Percentiles rank a stretch among this genome's conserved stretches.
These are phyloP conservation scores for Orbilia oligospora DNA, from an alignment of 2,329 filamentous ascomycete species.

Conservation along the genomic window DNA sequence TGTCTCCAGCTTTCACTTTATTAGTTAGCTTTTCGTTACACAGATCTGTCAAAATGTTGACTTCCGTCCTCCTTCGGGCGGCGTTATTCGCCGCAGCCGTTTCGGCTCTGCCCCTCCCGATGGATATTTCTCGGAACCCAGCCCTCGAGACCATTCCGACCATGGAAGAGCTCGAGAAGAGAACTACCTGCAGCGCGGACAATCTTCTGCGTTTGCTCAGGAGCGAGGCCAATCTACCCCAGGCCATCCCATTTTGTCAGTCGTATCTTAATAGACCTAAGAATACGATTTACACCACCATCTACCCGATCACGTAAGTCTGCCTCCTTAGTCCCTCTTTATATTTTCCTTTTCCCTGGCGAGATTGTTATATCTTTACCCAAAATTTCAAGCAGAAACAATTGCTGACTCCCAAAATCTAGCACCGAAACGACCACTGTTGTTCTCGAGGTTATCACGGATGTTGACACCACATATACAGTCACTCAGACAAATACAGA, in stretches of 20 bases:
- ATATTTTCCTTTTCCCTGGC: no score
- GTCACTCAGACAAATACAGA: slow-evolving; percentile 16
- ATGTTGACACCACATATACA: slow-evolving; percentile 24
- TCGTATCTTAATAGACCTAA: slow-evolving; percentile 4
- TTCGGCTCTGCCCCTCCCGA: slow-evolving; percentile 30
- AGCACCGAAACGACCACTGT: slow-evolving; percentile 33
- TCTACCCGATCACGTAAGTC: slow-evolving; percentile 27
- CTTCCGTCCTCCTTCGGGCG: slow-evolving; percentile 18
- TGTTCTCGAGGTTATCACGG: slow-evolving; percentile 21
- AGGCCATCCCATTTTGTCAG: slow-evolving; percentile 32
- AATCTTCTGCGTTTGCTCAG: slow-evolving; percentile 36
- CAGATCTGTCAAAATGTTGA: slow-evolving; percentile 25
- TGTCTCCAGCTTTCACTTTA: background rate
- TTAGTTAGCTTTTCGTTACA: slow-evolving; percentile 13
- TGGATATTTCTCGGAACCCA: slow-evolving; percentile 25
- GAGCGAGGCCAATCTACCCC: slow-evolving; percentile 21
- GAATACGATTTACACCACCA: slow-evolving; percentile 15
- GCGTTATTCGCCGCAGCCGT: slow-evolving; percentile 23
- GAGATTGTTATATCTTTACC: no score
- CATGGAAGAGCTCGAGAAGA: slow-evolving; percentile 17
- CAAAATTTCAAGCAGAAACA: no score
- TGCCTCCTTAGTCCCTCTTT: no score
- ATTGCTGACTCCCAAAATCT: background rate
- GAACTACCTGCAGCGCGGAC: slow-evolving; percentile 25
- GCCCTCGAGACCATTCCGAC: slow-evolving; percentile 1